Base-by-base conservation (phyloP, 805 yeast genomes). In the Ogataea philodendri region DNA sequence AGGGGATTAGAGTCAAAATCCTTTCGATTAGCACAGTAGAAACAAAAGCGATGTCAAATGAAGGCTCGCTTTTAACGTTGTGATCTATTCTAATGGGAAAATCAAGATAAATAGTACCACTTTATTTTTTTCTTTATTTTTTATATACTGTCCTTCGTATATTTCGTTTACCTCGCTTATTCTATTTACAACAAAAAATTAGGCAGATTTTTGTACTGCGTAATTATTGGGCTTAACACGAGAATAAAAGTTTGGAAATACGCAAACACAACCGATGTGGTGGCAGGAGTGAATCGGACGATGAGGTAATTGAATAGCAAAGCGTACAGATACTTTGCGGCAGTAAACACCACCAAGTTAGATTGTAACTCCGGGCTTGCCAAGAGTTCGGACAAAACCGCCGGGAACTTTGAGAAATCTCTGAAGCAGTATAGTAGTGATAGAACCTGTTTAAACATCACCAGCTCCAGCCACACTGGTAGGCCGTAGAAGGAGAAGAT, bases 101-200 rank as follows among this genome's bases (percentile, higher is more conserved):
- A n/a, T n/a, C n/a, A n/a, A 22, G 20, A 24, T 22, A 30, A 19
- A 32, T 43, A 37, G 41, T 41, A 41, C 42, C 39, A 41, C 33
- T 39, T 42, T 32, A 32, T 30, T 42, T 44, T 42, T 30, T 24
- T 22, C 20, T 26, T 37, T 39, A 26, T 19, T 37, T 39, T 30
- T 31, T 22, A 16, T 14, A 20, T 31, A 14, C 37, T 39, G 41
- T 33, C 28, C 19, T 19, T 43, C 48, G 49, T 46, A 41, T 33
- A 33, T 9, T 28, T 47, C 51, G 51, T 47, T 45, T 47, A 42
- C n/a, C n/a, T n/a, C n/a, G n/a, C n/a, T n/a, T n/a, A n/a, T n/a
- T 15, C 10, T 17, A 11, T 10, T 26, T 17, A 16, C 9, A 13
- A 17, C 26, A 29, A 13, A 22, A 29, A 29, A 29, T 9, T 15